A percentile compares a stretch with the other conserved stretches of the same genome.
These are phyloP conservation scores for Salix dunnii DNA, from an alignment of 345 rosid genomes.

Conservation along the genomic window DNA sequence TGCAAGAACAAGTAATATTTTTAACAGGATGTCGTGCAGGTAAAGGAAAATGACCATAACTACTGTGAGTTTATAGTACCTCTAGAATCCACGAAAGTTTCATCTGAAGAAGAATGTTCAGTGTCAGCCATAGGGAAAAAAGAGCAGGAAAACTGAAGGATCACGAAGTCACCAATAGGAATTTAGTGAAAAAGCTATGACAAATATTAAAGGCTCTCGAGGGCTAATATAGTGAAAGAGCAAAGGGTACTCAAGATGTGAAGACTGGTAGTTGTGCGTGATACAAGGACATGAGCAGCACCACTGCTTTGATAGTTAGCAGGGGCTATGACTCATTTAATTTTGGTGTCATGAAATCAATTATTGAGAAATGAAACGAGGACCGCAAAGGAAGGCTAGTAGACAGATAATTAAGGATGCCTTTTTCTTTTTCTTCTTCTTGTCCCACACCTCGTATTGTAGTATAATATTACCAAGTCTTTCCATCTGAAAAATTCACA, in stretches of 20 bases:
- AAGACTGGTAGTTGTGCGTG: slow-evolving; percentile 15
- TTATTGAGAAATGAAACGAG: background rate
- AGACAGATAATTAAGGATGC: background rate
- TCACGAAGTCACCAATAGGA: background rate
- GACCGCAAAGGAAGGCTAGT: background rate
- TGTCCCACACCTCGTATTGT: background rate
- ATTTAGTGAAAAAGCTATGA: background rate
- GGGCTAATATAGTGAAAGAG: background rate
- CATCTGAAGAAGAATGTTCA: slow-evolving; percentile 43
- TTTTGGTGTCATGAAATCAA: background rate
- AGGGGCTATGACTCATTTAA: background rate
- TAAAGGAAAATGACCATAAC: background rate
- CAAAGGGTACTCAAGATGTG: background rate
- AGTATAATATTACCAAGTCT: background rate
- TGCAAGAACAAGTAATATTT: background rate
- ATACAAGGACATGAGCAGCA: background rate
- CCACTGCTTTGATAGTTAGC: background rate
- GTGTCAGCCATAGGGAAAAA: slow-evolving; percentile 46
- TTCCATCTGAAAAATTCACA: background rate
- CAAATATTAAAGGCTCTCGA: background rate
- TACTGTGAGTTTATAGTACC: slow-evolving; percentile 21
- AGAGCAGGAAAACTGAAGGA: too few species aligned
- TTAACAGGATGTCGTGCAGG: background rate
- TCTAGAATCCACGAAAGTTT: slow-evolving; percentile 26
- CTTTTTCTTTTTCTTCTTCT: too few species aligned